Evolutionary conservation across 1,284 basidiomycete species (phyloP).

Genomic region (Coniophora puteana): DNA sequence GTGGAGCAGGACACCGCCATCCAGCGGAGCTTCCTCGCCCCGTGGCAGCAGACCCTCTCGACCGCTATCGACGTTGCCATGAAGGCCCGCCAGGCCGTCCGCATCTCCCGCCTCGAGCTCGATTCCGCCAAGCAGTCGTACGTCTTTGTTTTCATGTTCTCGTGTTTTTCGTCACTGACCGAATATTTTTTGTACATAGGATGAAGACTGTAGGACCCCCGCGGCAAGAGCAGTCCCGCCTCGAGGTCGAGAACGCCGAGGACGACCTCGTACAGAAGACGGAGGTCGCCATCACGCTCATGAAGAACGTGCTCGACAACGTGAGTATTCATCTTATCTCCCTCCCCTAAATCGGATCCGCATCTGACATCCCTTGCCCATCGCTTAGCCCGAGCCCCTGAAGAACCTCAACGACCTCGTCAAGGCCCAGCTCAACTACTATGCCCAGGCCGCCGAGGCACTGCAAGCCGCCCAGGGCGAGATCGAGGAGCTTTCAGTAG

Average conservation of each 20-base stretch:
- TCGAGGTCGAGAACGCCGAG: constrained; percentile 93
- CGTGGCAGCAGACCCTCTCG: constrained; percentile 89
- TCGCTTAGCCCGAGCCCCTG: constrained; percentile 85
- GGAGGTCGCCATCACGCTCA: constrained; percentile 95
- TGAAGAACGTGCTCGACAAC: constrained; percentile 98
- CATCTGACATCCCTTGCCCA: not conserved
- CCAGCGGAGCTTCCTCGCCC: constrained; percentile 72
- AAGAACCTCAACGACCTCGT: constrained; percentile 91
- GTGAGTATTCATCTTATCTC: constrained; percentile 45
- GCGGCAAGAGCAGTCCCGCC: constrained; percentile 84
- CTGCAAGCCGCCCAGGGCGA: constrained; percentile 82
- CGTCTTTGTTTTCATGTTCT: constrained; percentile 15
- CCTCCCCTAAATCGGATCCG: not conserved
- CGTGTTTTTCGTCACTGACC: constrained; percentile 6
- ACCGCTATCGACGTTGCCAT: constrained; percentile 83
- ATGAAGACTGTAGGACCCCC: constrained; percentile 73
- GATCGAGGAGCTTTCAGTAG: constrained; percentile 86
- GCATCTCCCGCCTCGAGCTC: constrained; percentile 74
- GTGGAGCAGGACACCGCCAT: constrained; percentile 82
- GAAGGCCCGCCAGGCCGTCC: constrained; percentile 88
- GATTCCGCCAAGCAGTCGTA: constrained; percentile 68
- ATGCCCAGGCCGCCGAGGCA: constrained; percentile 82
- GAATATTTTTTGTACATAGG: constrained; percentile 32
- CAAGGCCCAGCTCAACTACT: constrained; percentile 88
- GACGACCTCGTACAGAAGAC: constrained; percentile 97